Evolutionary conservation across 768 basidiomycete species (phyloP), one percentile per base, ranked within the genome.

Genomic region (Pholiota microspora): DNA sequence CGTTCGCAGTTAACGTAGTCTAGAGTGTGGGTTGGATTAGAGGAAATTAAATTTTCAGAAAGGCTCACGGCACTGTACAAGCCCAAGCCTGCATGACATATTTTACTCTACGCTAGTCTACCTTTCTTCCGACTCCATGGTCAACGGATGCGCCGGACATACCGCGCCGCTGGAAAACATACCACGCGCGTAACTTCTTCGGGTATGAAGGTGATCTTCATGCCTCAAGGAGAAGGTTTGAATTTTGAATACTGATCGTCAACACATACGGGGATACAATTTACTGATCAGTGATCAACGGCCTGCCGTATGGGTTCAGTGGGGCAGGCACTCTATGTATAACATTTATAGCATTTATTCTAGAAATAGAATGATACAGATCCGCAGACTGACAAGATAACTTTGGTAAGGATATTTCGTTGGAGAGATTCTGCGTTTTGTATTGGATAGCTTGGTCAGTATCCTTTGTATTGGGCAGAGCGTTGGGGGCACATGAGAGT

Each of bases 131-230:
- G 21, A 42, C 8, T 42, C 21, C 21, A 21, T 38, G 36, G 0
- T 21, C 36, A 38, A 23, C 40, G 40, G 40, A 36, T 12, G 40
- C 8, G 16, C 21, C 18, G 48, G 48, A 21, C 10, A 36, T 34
- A 23, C 35, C 48, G 25, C 36, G 48, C 48, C 48, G 48, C 13
- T 4, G 15, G 5, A 34, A 34, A 49, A 34, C 48, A 34, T 32
- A 36, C 34, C 23, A 15, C 12, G 12, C 18, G 18, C 32, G 31
- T 4, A 18, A 23, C 48, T 49, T 49, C 48, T 49, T 49, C 48
- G 48, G 48, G 48, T 49, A 35, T 49, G 48, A 49, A 49, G 48
- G 48, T 21, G 48, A 49, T 49, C 48, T 34, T 49, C 48, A 24
- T 15, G 31, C 34, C 48, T 32, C 21, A 49, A 21, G 48, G 46